phyloP scores from a whole-genome alignment of 371 early-diverging fungal species.

The Chytridium lagenaria region DNA sequence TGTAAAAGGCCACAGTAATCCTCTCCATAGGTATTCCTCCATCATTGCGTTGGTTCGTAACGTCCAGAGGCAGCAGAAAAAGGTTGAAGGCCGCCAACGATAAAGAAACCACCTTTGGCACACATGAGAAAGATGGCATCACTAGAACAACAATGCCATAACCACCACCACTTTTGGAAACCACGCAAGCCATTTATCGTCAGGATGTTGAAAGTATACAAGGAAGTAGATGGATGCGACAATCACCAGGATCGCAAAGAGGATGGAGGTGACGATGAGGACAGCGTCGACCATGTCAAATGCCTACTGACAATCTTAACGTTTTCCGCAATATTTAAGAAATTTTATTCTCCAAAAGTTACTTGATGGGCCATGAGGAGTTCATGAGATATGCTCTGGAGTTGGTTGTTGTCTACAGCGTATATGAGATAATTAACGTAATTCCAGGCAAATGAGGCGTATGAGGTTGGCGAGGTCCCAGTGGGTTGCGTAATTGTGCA shows the following conservation, averaged over 20 bases:
- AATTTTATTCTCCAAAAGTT: neutral
- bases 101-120: conserved; percentile 49
- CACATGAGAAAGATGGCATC: conserved; percentile 9
- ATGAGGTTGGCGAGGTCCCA: conserved; percentile 89
- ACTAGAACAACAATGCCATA: too few relatives aligned
- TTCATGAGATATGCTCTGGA: neutral
- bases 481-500: conserved; percentile 98
- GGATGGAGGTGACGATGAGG: conserved; percentile 45
- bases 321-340: neutral
- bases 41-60: conserved; percentile 56
- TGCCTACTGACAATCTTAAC: neutral
- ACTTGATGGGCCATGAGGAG: neutral
- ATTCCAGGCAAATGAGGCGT: conserved; percentile 81
- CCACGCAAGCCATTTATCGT: conserved; percentile 69
- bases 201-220: conserved; percentile 66
- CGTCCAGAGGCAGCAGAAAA: conserved; percentile 64
- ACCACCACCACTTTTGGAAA: conserved; percentile 66
- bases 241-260: conserved; percentile 59
- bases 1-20: conserved; percentile 55
- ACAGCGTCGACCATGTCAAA: conserved; percentile 10
- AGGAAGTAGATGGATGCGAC: conserved; percentile 61
- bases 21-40: conserved; percentile 56
- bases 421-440: too few relatives aligned
- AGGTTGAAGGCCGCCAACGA: conserved; percentile 57
- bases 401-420: too few relatives aligned